These are phyloP conservation scores for Strobilomyces dryophilus DNA, from an alignment of 768 basidiomycete species.

Conservation along the genomic window DNA sequence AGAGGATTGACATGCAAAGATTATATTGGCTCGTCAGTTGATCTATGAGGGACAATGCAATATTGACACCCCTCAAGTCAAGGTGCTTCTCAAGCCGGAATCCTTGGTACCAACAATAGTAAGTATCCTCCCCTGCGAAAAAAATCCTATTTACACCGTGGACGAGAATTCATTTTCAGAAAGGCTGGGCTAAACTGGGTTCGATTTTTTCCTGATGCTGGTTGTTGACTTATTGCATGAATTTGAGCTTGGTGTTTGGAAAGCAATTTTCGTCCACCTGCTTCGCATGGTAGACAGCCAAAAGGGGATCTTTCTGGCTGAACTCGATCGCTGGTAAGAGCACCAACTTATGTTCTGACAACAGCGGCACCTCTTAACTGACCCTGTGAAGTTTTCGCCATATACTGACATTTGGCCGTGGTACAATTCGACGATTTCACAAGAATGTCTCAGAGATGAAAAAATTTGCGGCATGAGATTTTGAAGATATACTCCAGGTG, in stretches of 20 bases:
- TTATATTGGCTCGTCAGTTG: neutral
- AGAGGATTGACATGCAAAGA: neutral
- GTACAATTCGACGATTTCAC: neutral
- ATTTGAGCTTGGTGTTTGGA: neutral
- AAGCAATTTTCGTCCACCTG: neutral
- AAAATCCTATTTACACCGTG: neutral
- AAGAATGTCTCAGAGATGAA: conserved; percentile 2
- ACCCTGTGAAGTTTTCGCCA: neutral
- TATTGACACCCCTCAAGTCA: neutral
- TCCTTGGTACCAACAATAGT: neutral
- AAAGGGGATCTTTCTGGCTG: neutral
- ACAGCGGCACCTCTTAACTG: no score
- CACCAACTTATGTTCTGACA: no score
- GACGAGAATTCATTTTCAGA: neutral
- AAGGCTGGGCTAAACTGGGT: neutral
- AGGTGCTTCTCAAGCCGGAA: neutral
- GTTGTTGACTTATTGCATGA: neutral
- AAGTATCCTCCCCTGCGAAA: neutral
- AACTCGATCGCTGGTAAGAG: neutral
- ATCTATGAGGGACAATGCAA: neutral
- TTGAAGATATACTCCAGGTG: neutral
- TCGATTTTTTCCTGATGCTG: neutral
- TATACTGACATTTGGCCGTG: neutral
- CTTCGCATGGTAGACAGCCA: neutral
- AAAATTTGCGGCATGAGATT: neutral